These are phyloP conservation scores for Cladosporium colombiae DNA, from an alignment of 2,329 filamentous ascomycete species.

Conservation along the genomic window DNA sequence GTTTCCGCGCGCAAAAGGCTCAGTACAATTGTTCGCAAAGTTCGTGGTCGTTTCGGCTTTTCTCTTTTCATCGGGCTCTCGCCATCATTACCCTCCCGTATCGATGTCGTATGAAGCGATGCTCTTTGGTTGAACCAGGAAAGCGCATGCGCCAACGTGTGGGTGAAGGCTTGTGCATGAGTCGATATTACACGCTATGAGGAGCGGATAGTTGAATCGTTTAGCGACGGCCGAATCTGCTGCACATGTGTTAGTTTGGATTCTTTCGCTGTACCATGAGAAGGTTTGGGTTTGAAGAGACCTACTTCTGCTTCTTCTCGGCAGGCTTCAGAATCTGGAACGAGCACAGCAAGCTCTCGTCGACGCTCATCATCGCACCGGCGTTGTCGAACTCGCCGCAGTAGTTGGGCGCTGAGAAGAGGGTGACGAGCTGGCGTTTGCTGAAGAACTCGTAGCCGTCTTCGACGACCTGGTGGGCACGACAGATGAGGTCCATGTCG, in stretches of 20 bases:
- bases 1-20: conserved; percentile 2
- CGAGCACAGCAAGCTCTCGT: conserved; percentile 96
- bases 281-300: too few species aligned
- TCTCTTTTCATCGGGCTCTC: conserved; percentile 8
- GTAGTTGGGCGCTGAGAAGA: conserved; percentile 99
- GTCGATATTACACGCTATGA: not conserved
- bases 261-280: conserved; percentile 72
- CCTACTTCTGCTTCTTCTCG: conserved; percentile 99
- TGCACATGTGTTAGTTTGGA: conserved; percentile 63
- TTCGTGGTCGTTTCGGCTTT: conserved; percentile 11
- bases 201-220: not conserved
- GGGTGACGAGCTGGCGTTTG: conserved; percentile 92
- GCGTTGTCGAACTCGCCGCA: conserved; percentile 99
- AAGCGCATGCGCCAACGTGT: conserved; percentile 7
- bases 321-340: conserved; percentile 99
- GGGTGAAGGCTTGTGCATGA: not conserved
- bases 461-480: conserved; percentile 97
- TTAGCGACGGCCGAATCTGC: conserved; percentile 20
- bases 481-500: conserved; percentile 99
- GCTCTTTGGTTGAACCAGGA: conserved; percentile 12
- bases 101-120: conserved; percentile 1
- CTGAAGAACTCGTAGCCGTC: conserved; percentile 99
- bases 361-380: conserved; percentile 99
- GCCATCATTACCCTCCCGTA: conserved; percentile 9
- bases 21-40: conserved; percentile 18